Conservation (phyloP, 129 eudicot genomes). For the Smallanthus sonchifolius region DNA sequence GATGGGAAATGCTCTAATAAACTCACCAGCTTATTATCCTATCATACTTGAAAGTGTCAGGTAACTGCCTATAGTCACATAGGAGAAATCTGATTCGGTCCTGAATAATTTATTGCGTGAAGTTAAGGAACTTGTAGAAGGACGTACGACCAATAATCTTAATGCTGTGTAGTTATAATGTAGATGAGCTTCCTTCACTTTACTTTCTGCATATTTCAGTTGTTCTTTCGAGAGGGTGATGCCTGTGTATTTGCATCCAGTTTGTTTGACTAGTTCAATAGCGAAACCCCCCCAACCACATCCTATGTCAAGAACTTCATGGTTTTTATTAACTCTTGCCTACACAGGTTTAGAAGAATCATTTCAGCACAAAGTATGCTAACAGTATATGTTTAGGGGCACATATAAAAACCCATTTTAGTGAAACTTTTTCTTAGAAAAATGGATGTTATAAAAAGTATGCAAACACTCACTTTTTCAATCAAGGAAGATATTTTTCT, state of each 20-base stretch:
- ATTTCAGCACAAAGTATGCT: background rate
- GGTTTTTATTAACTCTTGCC: slow-evolving; percentile 56
- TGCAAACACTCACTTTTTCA: slow-evolving; percentile 5
- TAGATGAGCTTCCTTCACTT: slow-evolving; percentile 70
- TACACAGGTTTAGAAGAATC: background rate
- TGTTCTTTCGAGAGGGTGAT: slow-evolving; percentile 75
- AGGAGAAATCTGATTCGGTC: slow-evolving; percentile 59
- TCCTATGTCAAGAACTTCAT: slow-evolving; percentile 78
- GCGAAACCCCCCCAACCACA: slow-evolving; percentile 87
- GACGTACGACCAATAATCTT: no score
- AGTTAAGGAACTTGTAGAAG: background rate
- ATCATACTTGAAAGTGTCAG: slow-evolving; percentile 50
- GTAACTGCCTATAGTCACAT: slow-evolving; percentile 74
- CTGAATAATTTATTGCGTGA: slow-evolving; percentile 15
- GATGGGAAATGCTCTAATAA: background rate
- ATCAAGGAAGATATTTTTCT: slow-evolving; percentile 62
- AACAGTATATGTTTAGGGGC: background rate
- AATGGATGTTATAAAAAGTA: background rate
- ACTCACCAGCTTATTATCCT: slow-evolving; percentile 73
- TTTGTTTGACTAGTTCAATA: slow-evolving; percentile 65
- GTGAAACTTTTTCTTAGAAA: background rate
- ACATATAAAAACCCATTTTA: background rate
- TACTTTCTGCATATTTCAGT: slow-evolving; percentile 57
- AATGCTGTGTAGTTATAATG: no score
- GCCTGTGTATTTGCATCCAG: slow-evolving; percentile 86